Evolutionary conservation across 495 filamentous ascomycete genomes (phyloP).

Genomic region (Penicillium roqueforti): DNA sequence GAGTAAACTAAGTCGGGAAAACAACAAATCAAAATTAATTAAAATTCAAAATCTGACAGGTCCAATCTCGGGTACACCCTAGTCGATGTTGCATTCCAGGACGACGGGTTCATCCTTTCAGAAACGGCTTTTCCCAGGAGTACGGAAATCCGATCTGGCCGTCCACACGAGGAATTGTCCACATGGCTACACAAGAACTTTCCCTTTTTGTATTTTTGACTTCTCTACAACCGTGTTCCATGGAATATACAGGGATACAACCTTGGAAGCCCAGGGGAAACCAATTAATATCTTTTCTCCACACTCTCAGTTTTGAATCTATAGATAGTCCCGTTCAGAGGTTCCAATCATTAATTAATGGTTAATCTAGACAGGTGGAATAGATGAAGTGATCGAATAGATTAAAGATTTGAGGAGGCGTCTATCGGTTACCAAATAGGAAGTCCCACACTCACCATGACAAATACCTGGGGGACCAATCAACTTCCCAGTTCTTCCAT

Average conservation of each 20-base stretch:
- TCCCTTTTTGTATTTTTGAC: too few species aligned
- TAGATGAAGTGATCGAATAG: background rate
- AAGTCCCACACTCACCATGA: conserved; percentile 20
- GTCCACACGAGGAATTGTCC: conserved; percentile 24
- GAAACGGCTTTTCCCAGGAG: conserved; percentile 27
- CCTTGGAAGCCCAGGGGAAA: background rate
- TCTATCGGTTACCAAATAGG: conserved; percentile 29
- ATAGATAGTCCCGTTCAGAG: background rate
- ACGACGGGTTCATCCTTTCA: conserved; percentile 21
- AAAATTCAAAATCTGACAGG: conserved; percentile 8
- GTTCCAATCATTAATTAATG: background rate
- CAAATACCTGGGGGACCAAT: conserved; percentile 38
- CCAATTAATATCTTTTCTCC: background rate
- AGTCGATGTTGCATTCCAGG: conserved; percentile 28
- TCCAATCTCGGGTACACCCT: conserved; percentile 18
- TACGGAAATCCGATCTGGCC: conserved; percentile 23
- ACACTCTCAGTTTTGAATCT: background rate
- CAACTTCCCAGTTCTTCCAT: background rate
- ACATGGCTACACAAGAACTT: conserved; percentile 14
- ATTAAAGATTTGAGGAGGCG: conserved; percentile 9
- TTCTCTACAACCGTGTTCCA: background rate
- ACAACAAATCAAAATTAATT: conserved; percentile 12
- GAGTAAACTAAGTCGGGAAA: conserved; percentile 22
- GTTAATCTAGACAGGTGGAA: background rate
- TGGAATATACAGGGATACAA: background rate